A percentile compares a stretch with the other conserved stretches of the same genome.
These are phyloP conservation scores for Cutaneotrichosporon cavernicola DNA, from an alignment of 1,284 basidiomycete species.

Conservation along the genomic window DNA sequence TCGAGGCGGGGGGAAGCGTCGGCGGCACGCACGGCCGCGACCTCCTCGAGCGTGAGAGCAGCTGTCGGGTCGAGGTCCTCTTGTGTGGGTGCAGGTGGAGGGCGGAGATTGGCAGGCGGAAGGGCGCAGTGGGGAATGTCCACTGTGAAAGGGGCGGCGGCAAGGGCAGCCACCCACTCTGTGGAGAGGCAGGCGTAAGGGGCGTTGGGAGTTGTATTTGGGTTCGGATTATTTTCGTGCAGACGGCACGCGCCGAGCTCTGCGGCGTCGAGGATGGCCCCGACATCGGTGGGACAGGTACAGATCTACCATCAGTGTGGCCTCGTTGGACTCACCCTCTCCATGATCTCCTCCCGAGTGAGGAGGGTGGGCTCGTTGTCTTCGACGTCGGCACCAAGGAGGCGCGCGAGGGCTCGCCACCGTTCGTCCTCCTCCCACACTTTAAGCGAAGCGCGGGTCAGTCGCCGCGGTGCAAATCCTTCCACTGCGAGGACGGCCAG, in stretches of 20 bases:
- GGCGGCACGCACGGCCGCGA: not conserved
- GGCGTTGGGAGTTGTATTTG: not conserved
- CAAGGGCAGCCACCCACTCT: conserved; percentile 3
- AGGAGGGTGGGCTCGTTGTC: not conserved
- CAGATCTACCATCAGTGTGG: not conserved
- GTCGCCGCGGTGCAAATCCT: not conserved
- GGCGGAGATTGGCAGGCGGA: not conserved
- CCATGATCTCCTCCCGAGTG: not conserved
- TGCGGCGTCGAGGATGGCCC: not conserved
- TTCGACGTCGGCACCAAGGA: not conserved
- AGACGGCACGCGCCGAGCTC: not conserved
- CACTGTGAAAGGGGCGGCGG: not conserved
- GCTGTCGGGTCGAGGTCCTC: not conserved
- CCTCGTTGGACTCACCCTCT: not conserved
- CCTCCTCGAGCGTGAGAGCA: not conserved
- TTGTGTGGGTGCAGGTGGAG: not conserved
- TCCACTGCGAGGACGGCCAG: conserved; percentile 7
- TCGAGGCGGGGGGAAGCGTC: not conserved
- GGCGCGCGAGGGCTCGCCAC: conserved; percentile 1
- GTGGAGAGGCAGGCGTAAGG: not conserved
- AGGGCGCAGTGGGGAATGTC: not conserved
- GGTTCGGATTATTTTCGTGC: not conserved
- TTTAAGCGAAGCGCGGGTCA: not conserved
- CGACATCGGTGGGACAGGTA: not conserved
- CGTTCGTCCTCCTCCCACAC: conserved; percentile 2